Percentiles rank a stretch among this genome's conserved stretches.
Conservation (phyloP, 495 filamentous ascomycete species). For the Aspergillus homomorphus region DNA sequence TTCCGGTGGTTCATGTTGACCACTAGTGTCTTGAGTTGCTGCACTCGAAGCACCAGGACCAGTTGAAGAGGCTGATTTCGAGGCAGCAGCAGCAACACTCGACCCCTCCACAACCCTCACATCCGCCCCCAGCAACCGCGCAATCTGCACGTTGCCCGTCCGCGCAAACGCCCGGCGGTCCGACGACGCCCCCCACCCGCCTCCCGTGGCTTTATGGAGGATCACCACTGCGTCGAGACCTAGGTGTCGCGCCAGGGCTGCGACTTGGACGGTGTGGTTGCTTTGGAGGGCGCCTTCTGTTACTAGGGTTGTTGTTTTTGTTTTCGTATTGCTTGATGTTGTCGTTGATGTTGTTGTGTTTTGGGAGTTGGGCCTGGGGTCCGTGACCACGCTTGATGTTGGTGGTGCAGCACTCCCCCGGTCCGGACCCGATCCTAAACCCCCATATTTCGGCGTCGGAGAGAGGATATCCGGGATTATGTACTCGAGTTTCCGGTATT, state of each 20-base stretch:
- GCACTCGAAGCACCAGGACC: too few species aligned
- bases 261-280: constrained; percentile 43
- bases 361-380: too few species aligned
- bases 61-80: neutral
- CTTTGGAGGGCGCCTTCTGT: constrained; percentile 44
- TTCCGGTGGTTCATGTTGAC: neutral
- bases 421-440: neutral
- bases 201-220: constrained; percentile 30
- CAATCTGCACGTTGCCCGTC: constrained; percentile 33
- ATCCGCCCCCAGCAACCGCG: constrained; percentile 36
- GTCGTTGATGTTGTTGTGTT: neutral
- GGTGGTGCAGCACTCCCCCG: neutral
- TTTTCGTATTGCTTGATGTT: neutral
- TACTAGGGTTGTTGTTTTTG: constrained; percentile 30
- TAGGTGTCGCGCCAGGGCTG: constrained; percentile 29
- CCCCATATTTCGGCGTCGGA: neutral
- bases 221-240: constrained; percentile 28
- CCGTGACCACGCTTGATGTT: too few species aligned
- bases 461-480: constrained; percentile 38
- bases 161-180: constrained; percentile 22
- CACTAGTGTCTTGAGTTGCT: neutral
- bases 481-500: constrained; percentile 47
- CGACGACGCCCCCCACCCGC: constrained; percentile 17
- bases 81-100: neutral
- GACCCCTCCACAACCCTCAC: constrained; percentile 32